A percentile compares a stretch with the other conserved stretches of the same genome.
Evolutionary conservation across 2,329 filamentous ascomycete genomes (phyloP).

Genomic region (Xylariaceae sp.): DNA sequence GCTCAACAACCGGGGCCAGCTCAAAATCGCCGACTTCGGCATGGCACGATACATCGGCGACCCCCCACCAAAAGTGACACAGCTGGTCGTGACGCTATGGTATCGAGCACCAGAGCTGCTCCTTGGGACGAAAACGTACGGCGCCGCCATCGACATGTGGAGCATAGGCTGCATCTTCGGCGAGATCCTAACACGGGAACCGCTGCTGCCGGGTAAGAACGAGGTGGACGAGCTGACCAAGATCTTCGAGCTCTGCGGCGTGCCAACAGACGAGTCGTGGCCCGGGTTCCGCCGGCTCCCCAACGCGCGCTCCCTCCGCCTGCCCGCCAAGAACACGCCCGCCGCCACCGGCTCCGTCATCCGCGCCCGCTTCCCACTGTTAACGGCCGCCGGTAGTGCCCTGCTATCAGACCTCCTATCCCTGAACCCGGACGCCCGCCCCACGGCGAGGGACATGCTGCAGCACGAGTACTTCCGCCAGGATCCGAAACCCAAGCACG

Average conservation of each 20-base stretch:
- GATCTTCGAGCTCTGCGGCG: constrained; percentile 85
- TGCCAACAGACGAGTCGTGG: constrained; percentile 80
- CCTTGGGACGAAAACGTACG: constrained; percentile 74
- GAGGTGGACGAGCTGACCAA: constrained; percentile 85
- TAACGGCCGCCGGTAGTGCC: constrained; percentile 69
- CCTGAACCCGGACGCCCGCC: constrained; percentile 68
- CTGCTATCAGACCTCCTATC: constrained; percentile 68
- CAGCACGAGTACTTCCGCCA: constrained; percentile 81
- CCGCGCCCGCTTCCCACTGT: constrained; percentile 72
- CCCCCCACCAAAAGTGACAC: constrained; percentile 74
- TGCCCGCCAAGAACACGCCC: constrained; percentile 46
- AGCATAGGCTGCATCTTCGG: constrained; percentile 93
- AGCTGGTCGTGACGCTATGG: constrained; percentile 95
- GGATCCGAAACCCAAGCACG: constrained; percentile 83
- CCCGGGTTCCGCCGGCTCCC: constrained; percentile 81
- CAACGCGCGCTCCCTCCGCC: constrained; percentile 74
- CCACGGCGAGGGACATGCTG: constrained; percentile 69
- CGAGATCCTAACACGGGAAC: constrained; percentile 79
- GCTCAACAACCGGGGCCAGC: constrained; percentile 87
- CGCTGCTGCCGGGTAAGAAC: constrained; percentile 81
- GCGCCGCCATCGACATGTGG: constrained; percentile 83
- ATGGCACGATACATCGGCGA: constrained; percentile 89
- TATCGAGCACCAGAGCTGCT: constrained; percentile 90
- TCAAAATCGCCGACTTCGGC: constrained; percentile 97
- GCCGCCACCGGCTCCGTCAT: constrained; percentile 51